A percentile compares a stretch with the other conserved stretches of the same genome.
phyloP scores from a whole-genome alignment of 345 rosid species.

The Moricandia moricandioides region DNA sequence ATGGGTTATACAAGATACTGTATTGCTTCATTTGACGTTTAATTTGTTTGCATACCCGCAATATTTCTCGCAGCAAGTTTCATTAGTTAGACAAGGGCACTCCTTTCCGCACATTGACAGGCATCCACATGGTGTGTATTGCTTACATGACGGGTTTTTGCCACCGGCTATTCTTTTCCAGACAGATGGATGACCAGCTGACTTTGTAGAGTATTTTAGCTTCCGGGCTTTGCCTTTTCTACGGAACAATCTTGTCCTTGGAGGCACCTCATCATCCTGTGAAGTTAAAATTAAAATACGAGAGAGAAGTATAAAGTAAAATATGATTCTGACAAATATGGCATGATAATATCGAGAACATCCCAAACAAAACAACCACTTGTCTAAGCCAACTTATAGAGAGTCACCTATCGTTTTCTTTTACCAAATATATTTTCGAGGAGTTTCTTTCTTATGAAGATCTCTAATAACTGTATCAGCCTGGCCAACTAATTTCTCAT shows the following conservation, averaged over 20 bases:
- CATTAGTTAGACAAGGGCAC: conserved; percentile 79
- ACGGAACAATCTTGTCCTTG: conserved; percentile 76
- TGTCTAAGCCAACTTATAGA: conserved; percentile 20
- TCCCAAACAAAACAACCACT: not conserved
- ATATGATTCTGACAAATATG: conserved; percentile 2
- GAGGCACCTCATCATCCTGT: conserved; percentile 77
- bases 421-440: no score
- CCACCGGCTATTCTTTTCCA: conserved; percentile 98
- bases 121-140: conserved; percentile 95
- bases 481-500: conserved; percentile 12
- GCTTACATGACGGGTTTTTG: conserved; percentile 84
- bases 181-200: conserved; percentile 93
- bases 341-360: not conserved
- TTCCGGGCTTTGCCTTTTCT: conserved; percentile 87
- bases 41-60: conserved; percentile 71
- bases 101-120: conserved; percentile 86
- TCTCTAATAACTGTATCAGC: conserved; percentile 9
- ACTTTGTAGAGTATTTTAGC: conserved; percentile 90
- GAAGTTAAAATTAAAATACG: not conserved
- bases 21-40: conserved; percentile 2
- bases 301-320: not conserved
- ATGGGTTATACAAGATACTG: conserved; percentile 1
- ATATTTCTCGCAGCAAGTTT: conserved; percentile 95
- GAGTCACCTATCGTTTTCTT: not conserved
- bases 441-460: not conserved